Percentiles rank a stretch among this genome's conserved stretches.
phyloP scores from a whole-genome alignment of 257 asterid genomes.

The Capsicum pubescens region DNA sequence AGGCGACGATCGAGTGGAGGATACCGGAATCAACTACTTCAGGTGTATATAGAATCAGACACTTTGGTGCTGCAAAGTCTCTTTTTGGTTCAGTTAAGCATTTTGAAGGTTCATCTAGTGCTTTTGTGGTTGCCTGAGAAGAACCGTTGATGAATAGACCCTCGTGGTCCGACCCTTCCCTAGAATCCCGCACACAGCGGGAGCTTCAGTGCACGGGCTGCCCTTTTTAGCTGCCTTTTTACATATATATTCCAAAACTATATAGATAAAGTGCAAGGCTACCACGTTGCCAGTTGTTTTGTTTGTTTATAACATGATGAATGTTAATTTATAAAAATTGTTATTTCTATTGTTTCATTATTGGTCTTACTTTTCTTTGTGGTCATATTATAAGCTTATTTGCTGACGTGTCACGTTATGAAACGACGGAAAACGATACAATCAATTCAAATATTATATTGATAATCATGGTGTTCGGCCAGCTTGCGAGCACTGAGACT shows the following conservation, averaged over 20 bases:
- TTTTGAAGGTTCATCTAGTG: constrained; percentile 88
- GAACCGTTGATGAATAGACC: not conserved
- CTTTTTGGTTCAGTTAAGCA: constrained; percentile 74
- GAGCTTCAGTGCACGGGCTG: not conserved
- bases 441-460: not conserved
- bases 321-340: not conserved
- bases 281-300: not conserved
- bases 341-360: not conserved
- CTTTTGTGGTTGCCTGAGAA: constrained; percentile 58
- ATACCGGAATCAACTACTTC: constrained; percentile 71
- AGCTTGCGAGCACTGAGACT: too few species aligned
- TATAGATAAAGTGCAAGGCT: not conserved
- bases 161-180: not conserved
- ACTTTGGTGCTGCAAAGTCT: constrained; percentile 89
- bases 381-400: not conserved
- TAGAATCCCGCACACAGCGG: not conserved
- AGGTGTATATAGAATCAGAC: constrained; percentile 84
- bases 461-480: not conserved
- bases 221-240: not conserved
- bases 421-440: not conserved
- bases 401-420: not conserved
- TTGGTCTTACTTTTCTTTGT: not conserved
- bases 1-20: constrained; percentile 79
- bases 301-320: not conserved
- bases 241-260: not conserved